Conservation (phyloP, 73 alveolate genomes). For the Tetrahymena borealis region DNA sequence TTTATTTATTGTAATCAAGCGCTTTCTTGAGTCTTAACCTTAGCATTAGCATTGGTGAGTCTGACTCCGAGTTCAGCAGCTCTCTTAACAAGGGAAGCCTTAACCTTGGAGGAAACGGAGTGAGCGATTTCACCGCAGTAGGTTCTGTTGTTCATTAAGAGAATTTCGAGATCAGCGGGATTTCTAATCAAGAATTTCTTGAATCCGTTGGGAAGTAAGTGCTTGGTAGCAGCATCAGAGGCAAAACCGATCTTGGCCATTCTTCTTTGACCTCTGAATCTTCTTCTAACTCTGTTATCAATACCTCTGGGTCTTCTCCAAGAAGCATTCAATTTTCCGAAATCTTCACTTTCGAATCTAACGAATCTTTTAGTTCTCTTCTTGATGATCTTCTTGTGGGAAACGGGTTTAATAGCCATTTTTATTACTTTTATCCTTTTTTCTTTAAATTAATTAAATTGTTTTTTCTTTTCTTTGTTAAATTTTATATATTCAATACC, state of each 20-base stretch:
- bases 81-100: constrained; percentile 85
- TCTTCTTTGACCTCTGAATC: constrained; percentile 92
- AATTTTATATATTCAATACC: neutral
- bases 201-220: constrained; percentile 87
- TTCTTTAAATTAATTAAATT: neutral
- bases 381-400: constrained; percentile 33
- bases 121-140: constrained; percentile 95
- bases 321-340: constrained; percentile 47
- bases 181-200: constrained; percentile 85
- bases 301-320: constrained; percentile 99
- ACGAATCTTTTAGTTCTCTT: constrained; percentile 45
- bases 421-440: neutral
- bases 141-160: constrained; percentile 96
- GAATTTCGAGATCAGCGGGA: constrained; percentile 89
- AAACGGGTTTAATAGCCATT: constrained; percentile 39
- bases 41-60: constrained; percentile 90
- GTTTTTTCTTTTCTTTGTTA: neutral
- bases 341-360: constrained; percentile 45
- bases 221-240: constrained; percentile 83
- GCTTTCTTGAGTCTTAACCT: constrained; percentile 67
- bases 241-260: constrained; percentile 95
- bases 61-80: constrained; percentile 94
- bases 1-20: neutral
- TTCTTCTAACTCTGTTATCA: constrained; percentile 96
- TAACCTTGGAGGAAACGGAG: constrained; percentile 82